Evolutionary conservation across 495 filamentous ascomycete species (phyloP), one percentile per base, ranked within the genome.

Genomic region (Penicillium taxi): DNA sequence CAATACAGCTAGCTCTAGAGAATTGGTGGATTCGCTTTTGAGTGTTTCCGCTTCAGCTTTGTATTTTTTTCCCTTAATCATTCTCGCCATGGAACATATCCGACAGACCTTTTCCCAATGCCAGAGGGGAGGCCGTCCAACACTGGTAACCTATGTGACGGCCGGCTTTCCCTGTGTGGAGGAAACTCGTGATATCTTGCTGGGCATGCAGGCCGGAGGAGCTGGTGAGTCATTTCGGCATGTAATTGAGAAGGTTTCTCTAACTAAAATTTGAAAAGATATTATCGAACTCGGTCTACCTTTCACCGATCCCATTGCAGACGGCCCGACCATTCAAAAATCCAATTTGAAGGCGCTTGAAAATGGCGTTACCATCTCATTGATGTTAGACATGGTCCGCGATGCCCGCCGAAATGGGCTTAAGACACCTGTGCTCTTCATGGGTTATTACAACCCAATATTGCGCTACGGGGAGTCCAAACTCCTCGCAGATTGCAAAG

Each of bases 361-460:
- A 35, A 87, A 96, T 67, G 89, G 90, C 35, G 82, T 95, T 36
- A 93, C 81, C 5, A 80, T 93, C 43, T 67, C 73, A 35, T 76
- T 72, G 13, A 81, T 81, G 7, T 70, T 99, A 18, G 69, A 84
- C 45, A 86, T 90, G 60, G 80, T 95, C 18, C 75, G 81, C 48
- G 67, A 81, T 28, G 83, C 90, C 15, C 74, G 91, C 40, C 65
- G 70, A 37, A 72, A 70, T 28, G 93, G 93, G 17, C 64, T 96
- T 32, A 77, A 66, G 43, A 80, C 80, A 1, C 91, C 91, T 5
- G 69, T 99, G 25, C 64, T 99, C 39, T 72, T 99, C 44, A 99
- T 99, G 91, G 91, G 91, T 37, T 99, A 99, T 73, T 99, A 94
- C 62, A 99, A 99, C 63, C 91, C 91, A 1, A 64, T 96, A 32